Evolutionary conservation across 257 asterid genomes (phyloP).

Genomic region (Osmanthus fragrans): DNA sequence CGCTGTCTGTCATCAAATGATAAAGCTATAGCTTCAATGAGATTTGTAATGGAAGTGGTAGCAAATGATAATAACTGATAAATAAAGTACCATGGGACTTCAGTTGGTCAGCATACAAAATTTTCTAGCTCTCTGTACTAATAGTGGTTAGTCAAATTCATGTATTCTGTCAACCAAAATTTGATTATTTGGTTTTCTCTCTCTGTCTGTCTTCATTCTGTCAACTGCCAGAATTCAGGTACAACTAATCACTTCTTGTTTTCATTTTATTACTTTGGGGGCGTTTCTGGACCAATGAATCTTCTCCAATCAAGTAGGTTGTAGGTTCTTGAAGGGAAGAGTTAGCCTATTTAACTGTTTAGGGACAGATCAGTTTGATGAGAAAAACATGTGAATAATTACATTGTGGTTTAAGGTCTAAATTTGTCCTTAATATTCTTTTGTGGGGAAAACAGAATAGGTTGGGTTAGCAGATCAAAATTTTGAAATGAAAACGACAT

Average conservation of each 20-base stretch:
- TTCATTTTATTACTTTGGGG: not conserved
- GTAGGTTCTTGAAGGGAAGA: not conserved
- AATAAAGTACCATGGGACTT: not conserved
- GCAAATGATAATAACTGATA: constrained; percentile 1
- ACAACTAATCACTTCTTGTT: not conserved
- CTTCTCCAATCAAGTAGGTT: not conserved
- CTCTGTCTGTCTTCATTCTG: not conserved
- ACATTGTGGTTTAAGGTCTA: not conserved
- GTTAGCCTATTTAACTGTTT: not conserved
- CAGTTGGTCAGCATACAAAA: not conserved
- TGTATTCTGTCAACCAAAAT: not conserved
- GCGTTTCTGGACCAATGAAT: not conserved
- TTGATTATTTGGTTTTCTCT: not conserved
- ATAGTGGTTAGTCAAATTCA: not conserved
- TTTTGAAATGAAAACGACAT: not conserved
- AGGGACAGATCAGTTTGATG: not conserved
- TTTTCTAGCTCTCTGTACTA: not conserved
- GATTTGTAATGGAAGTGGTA: constrained; percentile 4
- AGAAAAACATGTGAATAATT: not conserved
- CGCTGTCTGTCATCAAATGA: constrained; percentile 2
- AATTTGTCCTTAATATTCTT: not conserved
- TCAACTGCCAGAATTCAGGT: not conserved
- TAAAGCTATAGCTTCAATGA: not conserved
- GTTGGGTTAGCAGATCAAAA: not conserved
- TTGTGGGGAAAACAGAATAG: not conserved